Base-by-base conservation (phyloP, 2,329 filamentous ascomycete species). In the Byssoonygena ceratinophila region DNA sequence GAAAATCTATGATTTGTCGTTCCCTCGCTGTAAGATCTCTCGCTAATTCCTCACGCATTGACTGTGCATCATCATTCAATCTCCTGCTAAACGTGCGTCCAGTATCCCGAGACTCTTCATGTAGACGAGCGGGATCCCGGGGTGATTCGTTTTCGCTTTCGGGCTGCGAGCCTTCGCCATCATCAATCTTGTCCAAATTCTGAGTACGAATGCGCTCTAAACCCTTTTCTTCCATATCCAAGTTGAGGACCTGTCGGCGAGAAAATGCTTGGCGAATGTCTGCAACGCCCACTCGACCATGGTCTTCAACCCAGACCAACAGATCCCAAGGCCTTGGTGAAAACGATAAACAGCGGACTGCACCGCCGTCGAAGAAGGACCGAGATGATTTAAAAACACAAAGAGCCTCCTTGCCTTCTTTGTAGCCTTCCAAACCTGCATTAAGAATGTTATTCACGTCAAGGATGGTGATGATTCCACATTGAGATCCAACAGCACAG, bases 241-340 rank as follows among this genome's bases (percentile, higher is more conserved):
- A 48, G n/a, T 63, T 49, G 20, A 75, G 55, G 20, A 71, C 65
- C 56, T 75, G 73, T 48, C 71, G 64, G 45, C 73, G 68, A 27
- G 65, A 59, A 54, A 74, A 75, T n/a, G 61, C 62, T 54, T 70
- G 71, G 36, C 73, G 72, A 46, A 75, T 61, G 59, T 76, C 73
- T 29, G 71, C 71, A 53, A 76, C 59, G 6, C 73, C 73, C 41
- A 70, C 70, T 56, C 70, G 66, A 14, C 73, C 73, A 57, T 86
- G 83, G 61, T 95, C 87, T 68, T 98, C 92, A 7, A 89, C 87
- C 90, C 92, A 97, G 5, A 94, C 85, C 37, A 98, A 73, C 16
- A 98, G 78, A 64, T 96, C 91, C 74, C 84, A 91, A 0, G 90
- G 87, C 1, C 86, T 85, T 0, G 91, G 90, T 3, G 87, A 89